Evolutionary conservation across 495 filamentous ascomycete genomes (phyloP).

Genomic region (Xylaria bambusicola): DNA sequence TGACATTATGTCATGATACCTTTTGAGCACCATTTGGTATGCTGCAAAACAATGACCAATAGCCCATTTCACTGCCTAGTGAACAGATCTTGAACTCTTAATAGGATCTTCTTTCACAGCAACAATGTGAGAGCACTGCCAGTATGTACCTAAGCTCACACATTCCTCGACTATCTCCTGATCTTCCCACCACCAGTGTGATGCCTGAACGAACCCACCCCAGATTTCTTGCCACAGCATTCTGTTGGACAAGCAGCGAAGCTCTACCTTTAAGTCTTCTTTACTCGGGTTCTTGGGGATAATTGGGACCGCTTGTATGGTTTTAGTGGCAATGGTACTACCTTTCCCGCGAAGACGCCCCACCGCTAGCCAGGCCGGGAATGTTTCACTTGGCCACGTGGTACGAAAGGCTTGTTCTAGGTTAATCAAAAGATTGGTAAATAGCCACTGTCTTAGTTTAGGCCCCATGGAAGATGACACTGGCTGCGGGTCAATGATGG

Average conservation of each 20-base stretch:
- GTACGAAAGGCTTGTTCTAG: conserved; percentile 48
- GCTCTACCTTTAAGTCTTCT: conserved; percentile 31
- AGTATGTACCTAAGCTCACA: conserved; percentile 44
- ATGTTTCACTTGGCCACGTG: conserved; percentile 42
- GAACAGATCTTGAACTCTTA: not conserved
- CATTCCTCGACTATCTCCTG: conserved; percentile 49
- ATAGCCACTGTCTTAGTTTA: conserved; percentile 48
- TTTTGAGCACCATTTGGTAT: not conserved
- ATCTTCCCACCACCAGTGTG: conserved; percentile 57
- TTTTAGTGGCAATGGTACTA: conserved; percentile 37
- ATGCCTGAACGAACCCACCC: conserved; percentile 45
- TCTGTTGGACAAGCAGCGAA: conserved; percentile 40
- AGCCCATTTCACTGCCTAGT: not conserved
- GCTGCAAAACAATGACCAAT: not conserved
- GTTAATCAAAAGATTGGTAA: conserved; percentile 48
- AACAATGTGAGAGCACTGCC: conserved; percentile 49
- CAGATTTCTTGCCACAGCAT: conserved; percentile 50
- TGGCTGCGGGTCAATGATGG: conserved; percentile 50
- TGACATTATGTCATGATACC: conserved; percentile 18
- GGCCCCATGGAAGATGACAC: conserved; percentile 45
- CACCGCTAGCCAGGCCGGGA: conserved; percentile 46
- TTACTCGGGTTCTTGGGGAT: conserved; percentile 21
- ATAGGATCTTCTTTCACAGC: conserved; percentile 40
- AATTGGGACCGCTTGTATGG: conserved; percentile 30
- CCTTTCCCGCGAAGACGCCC: conserved; percentile 38